phyloP scores from a whole-genome alignment of 2,329 filamentous ascomycete species.

The Verticillium dahliae region DNA sequence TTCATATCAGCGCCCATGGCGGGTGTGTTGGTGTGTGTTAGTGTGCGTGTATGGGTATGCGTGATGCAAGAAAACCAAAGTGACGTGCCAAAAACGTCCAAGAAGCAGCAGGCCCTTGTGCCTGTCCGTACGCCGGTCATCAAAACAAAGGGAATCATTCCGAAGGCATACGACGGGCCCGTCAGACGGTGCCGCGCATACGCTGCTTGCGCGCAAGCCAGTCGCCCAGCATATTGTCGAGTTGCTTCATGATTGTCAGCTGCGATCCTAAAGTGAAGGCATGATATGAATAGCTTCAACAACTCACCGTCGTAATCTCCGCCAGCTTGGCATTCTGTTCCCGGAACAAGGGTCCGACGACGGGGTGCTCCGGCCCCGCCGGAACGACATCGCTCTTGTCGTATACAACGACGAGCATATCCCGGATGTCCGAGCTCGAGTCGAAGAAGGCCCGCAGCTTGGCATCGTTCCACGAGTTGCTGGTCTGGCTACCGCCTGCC shows the following conservation, averaged over 20 bases:
- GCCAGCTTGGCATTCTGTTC: constrained; percentile 81
- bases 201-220: constrained; percentile 70
- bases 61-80: neutral
- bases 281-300: neutral
- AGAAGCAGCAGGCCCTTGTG: neutral
- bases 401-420: constrained; percentile 85
- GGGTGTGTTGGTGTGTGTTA: neutral
- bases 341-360: constrained; percentile 73
- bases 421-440: constrained; percentile 79
- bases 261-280: neutral
- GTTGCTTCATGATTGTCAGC: constrained; percentile 44
- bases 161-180: neutral
- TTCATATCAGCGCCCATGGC: constrained; percentile 14
- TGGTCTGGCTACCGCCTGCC: constrained; percentile 32
- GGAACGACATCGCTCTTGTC: constrained; percentile 81
- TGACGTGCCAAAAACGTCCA: neutral
- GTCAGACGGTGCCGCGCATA: constrained; percentile 42
- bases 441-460: constrained; percentile 87
- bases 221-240: constrained; percentile 80
- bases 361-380: constrained; percentile 76
- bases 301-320: constrained; percentile 71
- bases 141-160: neutral
- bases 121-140: constrained; percentile 1
- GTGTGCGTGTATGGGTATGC: neutral
- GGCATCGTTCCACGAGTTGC: constrained; percentile 76